Conservation (phyloP, 2,329 filamentous ascomycete genomes). For the Botrytis elliptica region DNA sequence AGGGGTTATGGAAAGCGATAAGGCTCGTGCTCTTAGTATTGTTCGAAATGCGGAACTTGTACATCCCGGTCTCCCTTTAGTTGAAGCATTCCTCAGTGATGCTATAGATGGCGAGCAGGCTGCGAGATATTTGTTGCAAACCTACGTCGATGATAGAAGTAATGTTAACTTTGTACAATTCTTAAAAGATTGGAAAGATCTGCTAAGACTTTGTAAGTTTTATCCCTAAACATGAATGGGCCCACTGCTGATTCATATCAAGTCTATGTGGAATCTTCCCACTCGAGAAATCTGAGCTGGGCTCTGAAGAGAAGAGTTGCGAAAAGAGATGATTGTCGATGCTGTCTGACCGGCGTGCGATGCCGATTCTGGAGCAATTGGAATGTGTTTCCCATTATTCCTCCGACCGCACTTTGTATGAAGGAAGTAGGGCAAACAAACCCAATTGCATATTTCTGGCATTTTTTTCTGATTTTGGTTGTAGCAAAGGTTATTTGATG, state of each 20-base stretch:
- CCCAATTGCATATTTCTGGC: no score
- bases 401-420: not conserved
- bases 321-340: not conserved
- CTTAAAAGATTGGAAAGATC: not conserved
- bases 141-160: no score
- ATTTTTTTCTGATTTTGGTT: not conserved
- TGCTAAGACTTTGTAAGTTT: not conserved
- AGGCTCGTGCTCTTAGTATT: no score
- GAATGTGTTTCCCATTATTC: not conserved
- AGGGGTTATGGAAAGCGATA: no score
- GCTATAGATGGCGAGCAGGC: no score
- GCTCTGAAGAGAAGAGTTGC: not conserved
- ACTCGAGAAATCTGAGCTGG: not conserved
- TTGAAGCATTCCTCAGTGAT: no score
- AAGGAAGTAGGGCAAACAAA: not conserved
- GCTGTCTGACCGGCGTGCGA: not conserved
- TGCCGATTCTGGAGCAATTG: not conserved
- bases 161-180: no score
- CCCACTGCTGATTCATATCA: not conserved
- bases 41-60: no score
- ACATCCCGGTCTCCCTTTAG: no score
- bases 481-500: not conserved
- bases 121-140: no score
- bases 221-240: no score
- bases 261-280: not conserved